Evolutionary conservation across 371 early-diverging fungal species (phyloP).

Genomic region (Chytridiales sp.): DNA sequence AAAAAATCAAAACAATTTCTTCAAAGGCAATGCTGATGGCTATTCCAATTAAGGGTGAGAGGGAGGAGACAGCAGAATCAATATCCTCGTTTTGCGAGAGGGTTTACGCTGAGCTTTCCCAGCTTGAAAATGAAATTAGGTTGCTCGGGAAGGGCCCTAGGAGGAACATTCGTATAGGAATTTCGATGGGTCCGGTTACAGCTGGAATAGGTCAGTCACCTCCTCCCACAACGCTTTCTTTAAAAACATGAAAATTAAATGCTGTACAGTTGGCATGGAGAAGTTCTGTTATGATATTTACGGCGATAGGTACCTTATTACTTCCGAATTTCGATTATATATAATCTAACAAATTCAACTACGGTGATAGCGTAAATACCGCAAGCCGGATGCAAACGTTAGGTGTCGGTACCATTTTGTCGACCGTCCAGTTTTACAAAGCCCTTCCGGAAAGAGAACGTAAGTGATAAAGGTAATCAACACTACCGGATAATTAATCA

Average conservation of each 20-base stretch:
- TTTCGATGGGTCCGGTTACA: conserved; percentile 6
- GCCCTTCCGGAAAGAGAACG: neutral
- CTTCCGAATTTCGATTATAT: neutral
- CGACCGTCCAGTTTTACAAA: conserved; percentile 2
- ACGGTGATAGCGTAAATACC: neutral
- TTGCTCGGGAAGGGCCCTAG: too few relatives aligned
- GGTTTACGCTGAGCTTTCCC: too few relatives aligned
- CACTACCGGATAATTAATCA: neutral
- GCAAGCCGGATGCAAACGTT: conserved; percentile 11
- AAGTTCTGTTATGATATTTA: conserved; percentile 14
- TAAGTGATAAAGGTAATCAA: neutral
- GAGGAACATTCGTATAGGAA: conserved; percentile 3
- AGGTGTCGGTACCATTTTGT: neutral
- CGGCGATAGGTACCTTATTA: conserved; percentile 6
- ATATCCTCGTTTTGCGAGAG: too few relatives aligned
- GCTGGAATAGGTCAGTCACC: too few relatives aligned
- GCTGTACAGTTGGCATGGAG: conserved; percentile 4
- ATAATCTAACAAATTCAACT: neutral
- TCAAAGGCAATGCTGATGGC: too few relatives aligned
- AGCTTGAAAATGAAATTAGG: too few relatives aligned
- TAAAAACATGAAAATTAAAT: too few relatives aligned
- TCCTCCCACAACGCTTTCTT: too few relatives aligned
- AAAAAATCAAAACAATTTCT: conserved; percentile 10
- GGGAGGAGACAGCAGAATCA: too few relatives aligned
- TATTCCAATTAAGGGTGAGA: too few relatives aligned